These are phyloP conservation scores for Ehretia macrophylla DNA, from an alignment of 257 asterid species.

Conservation along the genomic window DNA sequence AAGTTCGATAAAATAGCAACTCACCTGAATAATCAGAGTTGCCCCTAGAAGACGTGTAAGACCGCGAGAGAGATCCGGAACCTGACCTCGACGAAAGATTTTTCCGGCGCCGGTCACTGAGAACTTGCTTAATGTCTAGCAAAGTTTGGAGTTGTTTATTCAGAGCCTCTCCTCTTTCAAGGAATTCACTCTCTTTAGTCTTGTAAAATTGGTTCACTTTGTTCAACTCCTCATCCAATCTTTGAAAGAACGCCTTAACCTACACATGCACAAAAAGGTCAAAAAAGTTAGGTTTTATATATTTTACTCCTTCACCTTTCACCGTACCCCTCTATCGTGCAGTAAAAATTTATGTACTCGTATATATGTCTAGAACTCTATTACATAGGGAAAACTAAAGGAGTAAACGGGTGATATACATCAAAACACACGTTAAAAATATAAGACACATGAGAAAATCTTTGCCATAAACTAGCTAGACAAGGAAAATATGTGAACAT, in stretches of 20 bases:
- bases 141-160: constrained; percentile 72
- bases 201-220: constrained; percentile 76
- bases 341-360: too few relatives aligned
- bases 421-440: too few relatives aligned
- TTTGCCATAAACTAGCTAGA: too few relatives aligned
- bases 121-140: constrained; percentile 60
- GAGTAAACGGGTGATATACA: too few relatives aligned
- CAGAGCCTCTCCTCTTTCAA: constrained; percentile 68
- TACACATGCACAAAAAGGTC: constrained; percentile 1
- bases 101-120: constrained; percentile 50
- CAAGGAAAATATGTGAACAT: too few relatives aligned
- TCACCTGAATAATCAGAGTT: constrained; percentile 58
- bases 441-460: too few relatives aligned
- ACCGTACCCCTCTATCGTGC: too few relatives aligned
- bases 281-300: too few relatives aligned
- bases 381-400: too few relatives aligned
- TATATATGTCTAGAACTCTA: too few relatives aligned
- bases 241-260: constrained; percentile 63
- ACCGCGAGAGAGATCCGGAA: constrained; percentile 26
- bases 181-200: constrained; percentile 66
- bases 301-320: too few relatives aligned
- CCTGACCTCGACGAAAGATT: constrained; percentile 12
- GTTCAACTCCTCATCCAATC: constrained; percentile 62
- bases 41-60: constrained; percentile 20
- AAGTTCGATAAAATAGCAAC: neutral